Evolutionary conservation across 2,329 filamentous ascomycete species (phyloP), one percentile per base, ranked within the genome.

Genomic region (Mycosphaerella sp.): DNA sequence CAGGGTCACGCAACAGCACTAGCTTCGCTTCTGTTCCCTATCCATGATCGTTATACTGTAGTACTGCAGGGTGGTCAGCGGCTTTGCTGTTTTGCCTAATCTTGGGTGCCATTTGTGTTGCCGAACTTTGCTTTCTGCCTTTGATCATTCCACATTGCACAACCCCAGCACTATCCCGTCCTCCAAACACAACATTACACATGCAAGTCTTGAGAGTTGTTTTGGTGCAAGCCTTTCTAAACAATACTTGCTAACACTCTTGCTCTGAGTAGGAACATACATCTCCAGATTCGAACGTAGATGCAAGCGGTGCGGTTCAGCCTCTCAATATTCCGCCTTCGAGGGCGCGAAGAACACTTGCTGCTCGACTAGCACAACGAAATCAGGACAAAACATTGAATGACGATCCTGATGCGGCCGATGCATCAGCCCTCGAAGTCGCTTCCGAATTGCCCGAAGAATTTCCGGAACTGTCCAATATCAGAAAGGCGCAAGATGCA

Each of bases 271-370:
- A 48, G 45, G 45, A 48, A 17, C 35, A 44, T 14, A 10, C 41
- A 37, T 59, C 57, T 17, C 52, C 56, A 28, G 56, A 71, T 25
- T 40, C 50, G 44, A 52, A 56, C 54, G 55, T 59, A 45, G 48
- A 42, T 52, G 37, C 47, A 17, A 51, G 71, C 66, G 36, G 36
- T 14, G 44, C 71, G 85, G n/a, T 86, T 82, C 17, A 87, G 28
- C 88, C 89, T 10, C 75, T 95, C 63, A 93, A 91, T 67, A 83
- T 91, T 32, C 84, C 87, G 0, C 90, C 91, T 2, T 94, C 89
- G 6, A 82, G 91, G 46, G 91, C 91, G 6, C 82, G 91, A 44
- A 78, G 89, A 49, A 89, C 95, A 68, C 79, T 97, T n/a, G 90
- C 89, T n/a, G 87, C 87, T 10, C 82, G 90, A 10, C 77, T 97